Base-by-base conservation (phyloP, 2,329 filamentous ascomycete species). In the Penicillium sp. region DNA sequence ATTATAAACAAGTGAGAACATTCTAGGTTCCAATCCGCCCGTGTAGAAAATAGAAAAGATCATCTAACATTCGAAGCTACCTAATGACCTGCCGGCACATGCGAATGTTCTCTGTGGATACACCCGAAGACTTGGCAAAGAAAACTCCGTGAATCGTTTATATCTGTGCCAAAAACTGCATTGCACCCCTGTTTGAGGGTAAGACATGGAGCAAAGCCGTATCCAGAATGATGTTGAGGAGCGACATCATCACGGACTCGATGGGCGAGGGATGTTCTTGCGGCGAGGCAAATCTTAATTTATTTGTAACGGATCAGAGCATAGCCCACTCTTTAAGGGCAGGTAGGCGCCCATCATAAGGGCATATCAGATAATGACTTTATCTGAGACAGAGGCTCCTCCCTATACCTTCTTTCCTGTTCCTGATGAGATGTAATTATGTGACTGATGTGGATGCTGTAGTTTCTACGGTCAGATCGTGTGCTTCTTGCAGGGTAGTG, bases 11-110 rank as follows among this genome's bases (percentile, higher is more conserved):
- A n/a, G 11, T 42, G 21, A 26, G 23, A 18, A 16, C 18, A 14
- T 39, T 10, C 36, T 39, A 39, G 21, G 5, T n/a, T 42, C 23
- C 21, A 42, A 16, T 3, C 13, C 23, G 19, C 21, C 39, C 39
- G 39, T 42, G 39, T 42, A 42, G 37, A 42, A 42, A 42, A 26
- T 42, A 26, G 39, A n/a, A 42, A 42, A n/a, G 39, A 42, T 42
- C 39, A 42, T 14, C 39, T 26, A 42, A 42, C 2, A 26, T 26
- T 42, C 18, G 23, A 42, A 16, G 13, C 19, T 42, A 42, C 21
- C n/a, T 11, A 6, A 16, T 42, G 19, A 13, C 39, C 21, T 26
- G 6, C 21, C 14, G 13, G 23, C 21, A n/a, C 10, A 3, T 24
- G 39, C 23, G 7, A 24, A 24, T 40, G 39, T n/a, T n/a, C 2